Conservation (phyloP, 192 early-diverging fungal species). For the Podochytrium sp. region DNA sequence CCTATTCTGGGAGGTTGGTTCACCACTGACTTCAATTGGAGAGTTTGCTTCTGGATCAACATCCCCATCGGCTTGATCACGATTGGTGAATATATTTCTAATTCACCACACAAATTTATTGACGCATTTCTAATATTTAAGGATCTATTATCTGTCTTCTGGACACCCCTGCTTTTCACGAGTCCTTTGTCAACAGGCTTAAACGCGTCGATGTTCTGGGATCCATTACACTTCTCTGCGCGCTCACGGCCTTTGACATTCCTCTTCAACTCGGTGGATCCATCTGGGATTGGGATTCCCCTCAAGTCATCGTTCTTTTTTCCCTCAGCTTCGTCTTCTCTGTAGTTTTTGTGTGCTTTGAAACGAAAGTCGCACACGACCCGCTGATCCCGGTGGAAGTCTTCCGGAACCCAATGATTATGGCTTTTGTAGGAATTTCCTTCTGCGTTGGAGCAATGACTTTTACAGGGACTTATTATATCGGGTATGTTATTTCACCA, state of each 20-base stretch:
- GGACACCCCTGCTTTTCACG: conserved; percentile 80
- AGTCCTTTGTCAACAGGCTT: conserved; percentile 77
- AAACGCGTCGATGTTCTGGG: conserved; percentile 64
- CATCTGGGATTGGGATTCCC: conserved; percentile 60
- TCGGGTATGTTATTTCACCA: conserved; percentile 47
- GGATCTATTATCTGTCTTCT: too few species aligned
- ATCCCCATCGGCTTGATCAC: conserved; percentile 74
- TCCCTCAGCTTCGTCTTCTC: conserved; percentile 34
- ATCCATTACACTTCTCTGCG: conserved; percentile 45
- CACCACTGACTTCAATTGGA: conserved; percentile 50
- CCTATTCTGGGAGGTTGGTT: conserved; percentile 81
- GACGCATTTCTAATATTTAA: too few species aligned
- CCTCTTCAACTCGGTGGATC: conserved; percentile 74
- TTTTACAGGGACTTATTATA: conserved; percentile 67
- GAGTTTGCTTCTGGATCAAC: conserved; percentile 73
- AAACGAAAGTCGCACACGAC: conserved; percentile 30
- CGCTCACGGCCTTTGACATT: conserved; percentile 58
- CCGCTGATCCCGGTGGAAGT: conserved; percentile 33
- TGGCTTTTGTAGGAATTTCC: not conserved
- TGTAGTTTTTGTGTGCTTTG: conserved; percentile 15
- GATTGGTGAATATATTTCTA: too few species aligned
- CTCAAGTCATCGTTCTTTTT: conserved; percentile 64
- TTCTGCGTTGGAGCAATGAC: conserved; percentile 46
- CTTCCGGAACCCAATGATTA: conserved; percentile 16
- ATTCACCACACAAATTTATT: too few species aligned